phyloP scores from a whole-genome alignment of 371 early-diverging fungal species.

The Saksenaea oblongispora region DNA sequence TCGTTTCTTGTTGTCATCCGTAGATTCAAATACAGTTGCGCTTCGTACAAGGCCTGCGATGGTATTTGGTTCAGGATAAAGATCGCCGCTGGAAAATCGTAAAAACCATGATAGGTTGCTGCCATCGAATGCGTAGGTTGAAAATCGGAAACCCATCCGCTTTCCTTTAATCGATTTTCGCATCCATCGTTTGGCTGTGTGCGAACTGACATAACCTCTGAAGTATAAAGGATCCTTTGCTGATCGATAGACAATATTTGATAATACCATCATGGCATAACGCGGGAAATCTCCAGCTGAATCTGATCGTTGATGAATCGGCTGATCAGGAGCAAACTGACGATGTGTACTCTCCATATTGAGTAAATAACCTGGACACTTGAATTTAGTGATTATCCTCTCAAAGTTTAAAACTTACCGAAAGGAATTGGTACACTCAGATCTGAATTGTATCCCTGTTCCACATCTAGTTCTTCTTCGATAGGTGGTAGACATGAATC shows the following conservation, averaged over 20 bases:
- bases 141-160: slow-evolving; percentile 3
- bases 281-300: slow-evolving; percentile 2
- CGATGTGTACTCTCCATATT: background rate
- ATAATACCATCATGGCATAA: slow-evolving; percentile 14
- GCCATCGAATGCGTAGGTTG: slow-evolving; percentile 7
- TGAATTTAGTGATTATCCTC: background rate
- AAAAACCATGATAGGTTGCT: slow-evolving; percentile 5
- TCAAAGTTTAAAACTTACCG: background rate
- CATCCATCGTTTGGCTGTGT: background rate
- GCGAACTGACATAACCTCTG: slow-evolving; percentile 3
- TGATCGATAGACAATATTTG: slow-evolving; percentile 4
- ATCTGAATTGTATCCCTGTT: background rate
- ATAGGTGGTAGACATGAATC: background rate
- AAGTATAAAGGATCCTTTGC: slow-evolving; percentile 5
- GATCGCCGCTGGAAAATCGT: slow-evolving; percentile 5
- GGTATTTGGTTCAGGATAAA: background rate
- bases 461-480: background rate
- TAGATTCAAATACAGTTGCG: background rate
- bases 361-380: background rate
- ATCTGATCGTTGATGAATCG: background rate
- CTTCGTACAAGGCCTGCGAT: background rate
- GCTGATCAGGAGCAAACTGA: background rate
- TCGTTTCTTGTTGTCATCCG: background rate
- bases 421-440: background rate
- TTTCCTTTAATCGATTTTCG: background rate